Base-by-base conservation (phyloP, 2,329 filamentous ascomycete species). In the Trichoderma breve region DNA sequence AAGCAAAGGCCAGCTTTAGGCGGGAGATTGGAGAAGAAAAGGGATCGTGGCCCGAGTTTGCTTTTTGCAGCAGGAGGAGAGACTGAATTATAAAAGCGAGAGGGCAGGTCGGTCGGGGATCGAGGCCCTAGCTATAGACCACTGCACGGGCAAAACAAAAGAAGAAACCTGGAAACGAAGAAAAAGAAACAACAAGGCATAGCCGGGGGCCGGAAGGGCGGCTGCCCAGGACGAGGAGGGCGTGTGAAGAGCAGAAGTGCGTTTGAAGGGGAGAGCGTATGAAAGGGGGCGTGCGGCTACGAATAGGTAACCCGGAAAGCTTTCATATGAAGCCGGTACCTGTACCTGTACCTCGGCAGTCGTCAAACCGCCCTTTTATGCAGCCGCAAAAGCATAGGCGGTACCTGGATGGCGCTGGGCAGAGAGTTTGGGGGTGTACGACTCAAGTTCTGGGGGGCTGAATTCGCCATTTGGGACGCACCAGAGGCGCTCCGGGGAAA, bases 151-250 rank as follows among this genome's bases (percentile, higher is more conserved):
- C 39, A 43, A 43, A 43, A 43, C 15, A 43, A 14, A 71, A 15
- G 6, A 24, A n/a, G n/a, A 53, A 26, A 36, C 26, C 21, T 53
- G 26, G n/a, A 61, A 70, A 53, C 55, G 43, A 36, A 15, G 57
- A 57, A 60, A 64, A 28, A 24, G 57, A 61, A 69, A 28, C 18
- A 55, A 60, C 28, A 67, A 67, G 51, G 63, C 21, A 53, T 55
- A 34, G 43, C 51, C 47, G 43, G 67, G 67, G 68, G 47, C 47
- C 47, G 60, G 58, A 55, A 71, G 68, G 68, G 68, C 68, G 68
- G 68, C 32, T 68, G n/a, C 39, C 66, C 66, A 70, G 66, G 66
- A 53, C 57, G 66, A 70, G 66, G 66, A 70, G 66, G 66, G 66
- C 66, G 66, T 70, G 66, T 53, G 26, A 61, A 21, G 47, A 21